Evolutionary conservation across 1,139 yeast genomes (phyloP), one percentile per base, ranked within the genome.

Genomic region (Diutina rugosa): DNA sequence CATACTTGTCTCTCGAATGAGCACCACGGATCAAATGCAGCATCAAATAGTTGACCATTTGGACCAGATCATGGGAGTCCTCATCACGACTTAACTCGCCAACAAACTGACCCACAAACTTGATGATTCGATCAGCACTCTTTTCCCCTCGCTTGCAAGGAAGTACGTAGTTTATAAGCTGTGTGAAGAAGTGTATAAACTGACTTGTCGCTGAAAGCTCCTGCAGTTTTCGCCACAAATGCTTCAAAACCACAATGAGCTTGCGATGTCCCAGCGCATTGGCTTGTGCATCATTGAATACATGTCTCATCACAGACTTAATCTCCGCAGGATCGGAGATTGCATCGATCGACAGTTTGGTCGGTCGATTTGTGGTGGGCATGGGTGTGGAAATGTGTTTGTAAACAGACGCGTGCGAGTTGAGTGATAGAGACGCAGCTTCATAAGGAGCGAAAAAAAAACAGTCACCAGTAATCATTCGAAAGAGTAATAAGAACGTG

Each of bases 271-370:
- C 86, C 0, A 93, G 84, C 46, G 85, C 74, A 1, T 88, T 77
- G 46, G 70, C 60, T 64, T 91, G 98, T 0, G 95, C 90, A 59
- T 86, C 93, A 64, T 87, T 95, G 65, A 91, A 91, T 2, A 85
- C 83, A 57, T 80, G 83, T 0, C 87, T 82, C 63, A 89, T 73
- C 1, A 87, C 81, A 7, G n/a, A 9, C 14, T 16, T 9, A 1
- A 54, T 65, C 38, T 71, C 76, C 6, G 67, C 68, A 6, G 69
- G 63, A 8, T 63, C 59, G 6, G 57, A 58, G 54, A 71, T 66
- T 28, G 55, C 55, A 7, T 55, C 55, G 29, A 60, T 60, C 45
- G 55, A 55, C 54, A 56, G 56, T 14, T 57, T 52, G 14, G 63
- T 60, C 21, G 63, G 63, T 35, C 45, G 41, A 10, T 10, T 32